phyloP scores from a whole-genome alignment of 305 asterid species.

The Rubia balearica region DNA sequence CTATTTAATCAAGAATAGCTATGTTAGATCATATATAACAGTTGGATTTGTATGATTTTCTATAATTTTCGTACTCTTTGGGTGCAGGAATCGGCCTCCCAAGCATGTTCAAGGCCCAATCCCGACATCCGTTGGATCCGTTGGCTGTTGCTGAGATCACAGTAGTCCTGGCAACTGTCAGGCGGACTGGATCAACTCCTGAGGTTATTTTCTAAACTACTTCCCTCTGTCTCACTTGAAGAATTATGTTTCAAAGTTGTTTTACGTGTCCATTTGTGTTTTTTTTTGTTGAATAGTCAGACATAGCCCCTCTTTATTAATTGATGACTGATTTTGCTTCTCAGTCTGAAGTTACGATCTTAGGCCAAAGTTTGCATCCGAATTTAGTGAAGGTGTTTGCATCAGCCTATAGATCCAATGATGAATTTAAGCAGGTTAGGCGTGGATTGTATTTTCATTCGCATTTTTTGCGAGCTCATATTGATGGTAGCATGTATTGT shows the following conservation, averaged over 20 bases:
- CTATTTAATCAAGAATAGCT: background rate
- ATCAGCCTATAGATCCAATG: slow-evolving; percentile 81
- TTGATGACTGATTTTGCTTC: background rate
- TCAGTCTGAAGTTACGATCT: slow-evolving; percentile 79
- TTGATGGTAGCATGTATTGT: background rate
- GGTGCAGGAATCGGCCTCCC: slow-evolving; percentile 7
- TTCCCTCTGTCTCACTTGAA: background rate
- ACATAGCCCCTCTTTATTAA: background rate
- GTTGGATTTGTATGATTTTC: background rate
- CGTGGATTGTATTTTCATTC: slow-evolving; percentile 8
- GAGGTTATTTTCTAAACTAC: slow-evolving; percentile 24
- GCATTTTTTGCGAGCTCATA: background rate
- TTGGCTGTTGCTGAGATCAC: slow-evolving; percentile 40
- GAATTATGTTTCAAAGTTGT: background rate
- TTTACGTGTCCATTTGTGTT: too few relatives aligned
- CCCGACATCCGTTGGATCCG: slow-evolving; percentile 43
- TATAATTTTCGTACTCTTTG: background rate
- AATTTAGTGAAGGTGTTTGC: slow-evolving; percentile 76
- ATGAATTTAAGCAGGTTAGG: slow-evolving; percentile 84
- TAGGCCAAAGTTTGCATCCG: slow-evolving; percentile 90
- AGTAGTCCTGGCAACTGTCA: slow-evolving; percentile 43
- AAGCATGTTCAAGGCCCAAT: slow-evolving; percentile 28
- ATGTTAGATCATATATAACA: background rate
- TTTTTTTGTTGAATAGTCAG: background rate
- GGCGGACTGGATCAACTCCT: slow-evolving; percentile 48